phyloP scores from a whole-genome alignment of 2,329 filamentous ascomycete species.

The Parastagonospora avenae region DNA sequence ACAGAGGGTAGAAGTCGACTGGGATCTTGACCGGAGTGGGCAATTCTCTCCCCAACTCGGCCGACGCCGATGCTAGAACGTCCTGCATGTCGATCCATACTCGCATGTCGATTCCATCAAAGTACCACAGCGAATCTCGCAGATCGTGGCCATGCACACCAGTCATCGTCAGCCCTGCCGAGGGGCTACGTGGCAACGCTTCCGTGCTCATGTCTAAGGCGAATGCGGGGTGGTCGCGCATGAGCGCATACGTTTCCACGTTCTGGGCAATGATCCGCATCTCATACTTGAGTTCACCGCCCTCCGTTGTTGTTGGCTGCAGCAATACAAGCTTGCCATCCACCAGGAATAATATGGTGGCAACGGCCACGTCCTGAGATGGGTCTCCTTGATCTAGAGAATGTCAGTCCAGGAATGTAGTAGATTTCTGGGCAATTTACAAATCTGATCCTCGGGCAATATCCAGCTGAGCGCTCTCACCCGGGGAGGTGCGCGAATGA shows the following conservation, averaged over 20 bases:
- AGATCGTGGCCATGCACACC: conserved; percentile 62
- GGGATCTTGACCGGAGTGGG: conserved; percentile 76
- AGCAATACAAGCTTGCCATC: conserved; percentile 94
- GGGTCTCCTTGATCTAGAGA: conserved; percentile 78
- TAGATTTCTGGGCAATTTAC: conserved; percentile 49
- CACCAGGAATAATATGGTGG: conserved; percentile 93
- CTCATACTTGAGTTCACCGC: conserved; percentile 90
- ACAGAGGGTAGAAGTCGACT: conserved; percentile 95
- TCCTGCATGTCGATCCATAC: conserved; percentile 90
- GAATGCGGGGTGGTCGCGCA: conserved; percentile 76
- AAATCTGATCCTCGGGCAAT: conserved; percentile 84
- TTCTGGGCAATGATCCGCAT: conserved; percentile 97
- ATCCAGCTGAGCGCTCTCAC: conserved; percentile 96
- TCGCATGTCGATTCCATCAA: conserved; percentile 84
- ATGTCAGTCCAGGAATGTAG: conserved; percentile 18
- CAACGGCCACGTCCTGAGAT: conserved; percentile 90
- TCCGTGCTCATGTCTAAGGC: conserved; percentile 53
- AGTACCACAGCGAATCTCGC: conserved; percentile 90
- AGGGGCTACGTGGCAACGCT: conserved; percentile 56
- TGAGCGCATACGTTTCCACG: conserved; percentile 92
- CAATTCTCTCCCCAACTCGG: conserved; percentile 70
- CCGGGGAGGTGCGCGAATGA: conserved; percentile 88
- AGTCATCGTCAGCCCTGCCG: conserved; percentile 52
- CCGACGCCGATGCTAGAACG: conserved; percentile 72
- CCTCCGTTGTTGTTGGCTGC: conserved; percentile 81